phyloP scores from a whole-genome alignment of 2,329 filamentous ascomycete species.

The Aspergillus sp. region DNA sequence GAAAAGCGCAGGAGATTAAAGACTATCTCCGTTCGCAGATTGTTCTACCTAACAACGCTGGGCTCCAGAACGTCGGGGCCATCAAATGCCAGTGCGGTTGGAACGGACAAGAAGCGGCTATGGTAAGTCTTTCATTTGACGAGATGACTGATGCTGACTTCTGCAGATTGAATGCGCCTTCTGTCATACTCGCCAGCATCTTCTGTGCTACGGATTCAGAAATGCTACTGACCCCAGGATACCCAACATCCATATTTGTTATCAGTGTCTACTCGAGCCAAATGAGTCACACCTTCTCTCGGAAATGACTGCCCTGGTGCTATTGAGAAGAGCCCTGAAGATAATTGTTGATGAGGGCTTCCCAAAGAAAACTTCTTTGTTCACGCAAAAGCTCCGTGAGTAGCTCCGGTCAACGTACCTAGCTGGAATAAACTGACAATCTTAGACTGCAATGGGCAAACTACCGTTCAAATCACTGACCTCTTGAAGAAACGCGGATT shows the following conservation, averaged over 20 bases:
- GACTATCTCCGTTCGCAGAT: constrained; percentile 6
- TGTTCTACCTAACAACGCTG: not conserved
- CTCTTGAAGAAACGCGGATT: constrained; percentile 25
- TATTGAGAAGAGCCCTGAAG: constrained; percentile 26
- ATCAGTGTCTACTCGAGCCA: constrained; percentile 41
- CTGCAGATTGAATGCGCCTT: constrained; percentile 43
- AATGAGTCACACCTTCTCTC: constrained; percentile 23
- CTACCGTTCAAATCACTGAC: constrained; percentile 27
- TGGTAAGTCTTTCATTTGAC: constrained; percentile 33
- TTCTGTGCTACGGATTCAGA: constrained; percentile 46
- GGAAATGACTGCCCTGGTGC: constrained; percentile 26
- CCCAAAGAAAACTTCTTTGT: constrained; percentile 21
- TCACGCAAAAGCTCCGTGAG: constrained; percentile 33
- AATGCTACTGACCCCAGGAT: constrained; percentile 36
- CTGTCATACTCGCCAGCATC: constrained; percentile 47
- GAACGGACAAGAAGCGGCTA: constrained; percentile 36
- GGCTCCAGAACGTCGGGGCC: not conserved
- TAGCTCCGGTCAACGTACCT: not conserved
- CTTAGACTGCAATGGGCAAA: constrained; percentile 30
- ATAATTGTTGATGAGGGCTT: constrained; percentile 30
- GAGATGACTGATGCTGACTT: not conserved
- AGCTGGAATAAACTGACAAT: constrained; percentile 10
- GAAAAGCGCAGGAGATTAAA: constrained; percentile 17
- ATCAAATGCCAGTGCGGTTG: constrained; percentile 44
- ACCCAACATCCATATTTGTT: constrained; percentile 45